phyloP scores from a whole-genome alignment of 2,329 filamentous ascomycete species.

The Botrytis hyacinthi region DNA sequence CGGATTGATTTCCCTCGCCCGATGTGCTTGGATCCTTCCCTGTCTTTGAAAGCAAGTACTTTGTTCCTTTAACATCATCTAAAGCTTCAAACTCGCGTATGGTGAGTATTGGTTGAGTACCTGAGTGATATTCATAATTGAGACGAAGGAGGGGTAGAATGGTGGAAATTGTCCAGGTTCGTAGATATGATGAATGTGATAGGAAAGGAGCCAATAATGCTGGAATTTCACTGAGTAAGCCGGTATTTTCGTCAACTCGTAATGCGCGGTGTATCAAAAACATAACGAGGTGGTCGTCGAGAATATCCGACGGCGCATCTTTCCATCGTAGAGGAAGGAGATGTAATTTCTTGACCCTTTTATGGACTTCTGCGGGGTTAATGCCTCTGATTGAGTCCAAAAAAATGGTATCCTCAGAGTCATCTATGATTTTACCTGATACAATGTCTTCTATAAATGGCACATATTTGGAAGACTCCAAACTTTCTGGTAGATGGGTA shows the following conservation, averaged over 20 bases:
- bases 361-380: slow-evolving; percentile 62
- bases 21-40: slow-evolving; percentile 34
- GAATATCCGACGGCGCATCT: slow-evolving; percentile 47
- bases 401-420: slow-evolving; percentile 50
- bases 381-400: slow-evolving; percentile 55
- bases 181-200: slow-evolving; percentile 56
- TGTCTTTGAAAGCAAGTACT: slow-evolving; percentile 60
- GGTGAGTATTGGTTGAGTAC: slow-evolving; percentile 45
- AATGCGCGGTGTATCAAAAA: slow-evolving; percentile 69
- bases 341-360: slow-evolving; percentile 60
- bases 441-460: slow-evolving; percentile 57
- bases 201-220: slow-evolving; percentile 69
- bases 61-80: slow-evolving; percentile 57
- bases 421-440: slow-evolving; percentile 30
- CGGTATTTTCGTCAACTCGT: slow-evolving; percentile 68
- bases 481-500: slow-evolving; percentile 72
- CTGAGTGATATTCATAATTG: slow-evolving; percentile 67
- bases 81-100: slow-evolving; percentile 64
- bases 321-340: slow-evolving; percentile 57
- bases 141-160: slow-evolving; percentile 67
- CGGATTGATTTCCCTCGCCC: slow-evolving; percentile 34
- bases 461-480: slow-evolving; percentile 61
- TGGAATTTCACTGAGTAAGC: slow-evolving; percentile 66
- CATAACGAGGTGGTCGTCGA: slow-evolving; percentile 54
- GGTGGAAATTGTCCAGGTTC: slow-evolving; percentile 66